Conservation (phyloP, 306 rosid species). For the Coriaria nepalensis region DNA sequence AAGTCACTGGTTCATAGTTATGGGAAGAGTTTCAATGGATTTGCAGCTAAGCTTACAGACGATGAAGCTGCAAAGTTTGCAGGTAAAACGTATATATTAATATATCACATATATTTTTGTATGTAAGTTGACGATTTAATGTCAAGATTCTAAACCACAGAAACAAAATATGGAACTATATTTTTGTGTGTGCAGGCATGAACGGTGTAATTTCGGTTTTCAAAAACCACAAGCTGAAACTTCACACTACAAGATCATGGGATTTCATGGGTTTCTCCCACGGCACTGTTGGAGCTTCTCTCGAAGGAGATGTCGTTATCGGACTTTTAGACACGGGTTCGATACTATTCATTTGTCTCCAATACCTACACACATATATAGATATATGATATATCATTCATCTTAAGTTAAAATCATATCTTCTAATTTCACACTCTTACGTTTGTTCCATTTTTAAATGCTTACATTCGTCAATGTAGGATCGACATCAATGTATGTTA, state of each 20-base stretch:
- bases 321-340: constrained; percentile 25
- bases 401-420: too few relatives aligned
- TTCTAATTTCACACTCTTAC: too few relatives aligned
- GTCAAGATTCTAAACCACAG: not conserved
- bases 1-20: constrained; percentile 24
- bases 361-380: not conserved
- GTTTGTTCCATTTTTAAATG: too few relatives aligned
- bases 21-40: constrained; percentile 26
- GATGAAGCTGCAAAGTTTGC: constrained; percentile 20
- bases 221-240: constrained; percentile 18
- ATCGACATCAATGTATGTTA: too few relatives aligned
- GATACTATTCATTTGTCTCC: not conserved
- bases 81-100: constrained; percentile 11
- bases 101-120: too few relatives aligned
- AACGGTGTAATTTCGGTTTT: constrained; percentile 21
- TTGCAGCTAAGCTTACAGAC: constrained; percentile 23
- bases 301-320: constrained; percentile 13
- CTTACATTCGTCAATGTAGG: too few relatives aligned
- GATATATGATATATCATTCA: not conserved
- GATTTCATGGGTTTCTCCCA: constrained; percentile 19
- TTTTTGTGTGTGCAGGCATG: constrained; percentile 10
- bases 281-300: constrained; percentile 5
- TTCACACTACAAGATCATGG: constrained; percentile 30
- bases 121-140: not conserved
- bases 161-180: not conserved